These are phyloP conservation scores for Chaetomiaceae sp. DNA, from an alignment of 2,329 filamentous ascomycete genomes.

Conservation along the genomic window DNA sequence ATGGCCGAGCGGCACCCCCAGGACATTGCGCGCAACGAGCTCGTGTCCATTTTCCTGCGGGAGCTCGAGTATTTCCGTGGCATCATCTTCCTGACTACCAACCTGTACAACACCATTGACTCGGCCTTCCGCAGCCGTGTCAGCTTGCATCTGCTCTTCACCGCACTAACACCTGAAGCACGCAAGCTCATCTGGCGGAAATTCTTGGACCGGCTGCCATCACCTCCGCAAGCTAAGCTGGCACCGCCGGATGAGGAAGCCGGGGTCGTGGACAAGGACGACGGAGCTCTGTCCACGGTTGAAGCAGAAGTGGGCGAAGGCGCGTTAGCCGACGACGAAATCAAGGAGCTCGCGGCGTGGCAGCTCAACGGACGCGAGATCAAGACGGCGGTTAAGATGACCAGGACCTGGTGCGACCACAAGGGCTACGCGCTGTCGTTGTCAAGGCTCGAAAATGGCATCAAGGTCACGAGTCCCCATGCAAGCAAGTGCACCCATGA, in stretches of 20 bases:
- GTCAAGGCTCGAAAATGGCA: conserved; percentile 41
- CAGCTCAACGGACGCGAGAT: conserved; percentile 45
- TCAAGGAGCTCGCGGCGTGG: conserved; percentile 38
- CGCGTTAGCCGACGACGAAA: conserved; percentile 32
- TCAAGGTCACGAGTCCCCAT: conserved; percentile 43
- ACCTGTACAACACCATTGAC: conserved; percentile 41
- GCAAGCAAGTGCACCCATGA: conserved; percentile 31
- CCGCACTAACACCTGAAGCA: conserved; percentile 36
- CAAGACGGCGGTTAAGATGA: conserved; percentile 46
- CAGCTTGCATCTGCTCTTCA: conserved; percentile 45
- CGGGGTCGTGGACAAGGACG: background rate
- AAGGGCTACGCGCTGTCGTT: conserved; percentile 42
- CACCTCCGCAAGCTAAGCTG: background rate
- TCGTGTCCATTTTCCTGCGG: conserved; percentile 45
- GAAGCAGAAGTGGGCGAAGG: too few species aligned
- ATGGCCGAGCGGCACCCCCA: conserved; percentile 43
- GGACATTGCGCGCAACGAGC: conserved; percentile 46
- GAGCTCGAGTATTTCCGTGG: conserved; percentile 44
- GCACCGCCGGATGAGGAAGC: background rate
- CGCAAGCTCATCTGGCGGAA: conserved; percentile 43
- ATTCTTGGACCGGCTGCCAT: conserved; percentile 38
- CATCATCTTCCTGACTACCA: conserved; percentile 44
- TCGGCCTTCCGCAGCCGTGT: conserved; percentile 44
- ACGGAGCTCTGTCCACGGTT: too few species aligned
- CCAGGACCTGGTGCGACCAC: conserved; percentile 41